These are phyloP conservation scores for Calocybe indica DNA, from an alignment of 768 basidiomycete species.

Conservation along the genomic window DNA sequence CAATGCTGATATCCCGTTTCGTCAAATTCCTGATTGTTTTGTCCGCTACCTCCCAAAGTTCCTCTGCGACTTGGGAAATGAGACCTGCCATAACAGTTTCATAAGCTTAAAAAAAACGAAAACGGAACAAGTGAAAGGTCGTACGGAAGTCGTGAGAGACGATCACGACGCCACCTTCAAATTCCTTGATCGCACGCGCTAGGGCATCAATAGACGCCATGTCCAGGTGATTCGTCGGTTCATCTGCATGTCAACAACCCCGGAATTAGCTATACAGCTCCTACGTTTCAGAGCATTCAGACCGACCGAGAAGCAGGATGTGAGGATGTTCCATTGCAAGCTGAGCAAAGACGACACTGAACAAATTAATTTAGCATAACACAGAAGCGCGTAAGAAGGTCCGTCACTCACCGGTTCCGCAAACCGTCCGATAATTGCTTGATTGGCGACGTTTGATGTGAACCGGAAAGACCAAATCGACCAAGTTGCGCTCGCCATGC, in stretches of 20 bases:
- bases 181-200: slow-evolving; percentile 92
- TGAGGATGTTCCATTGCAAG: slow-evolving; percentile 97
- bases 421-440: slow-evolving; percentile 93
- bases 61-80: slow-evolving; percentile 96
- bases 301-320: slow-evolving; percentile 76
- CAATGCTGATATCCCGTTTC: slow-evolving; percentile 84
- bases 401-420: slow-evolving; percentile 71
- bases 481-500: slow-evolving; percentile 95
- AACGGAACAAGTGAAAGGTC: slow-evolving; percentile 22
- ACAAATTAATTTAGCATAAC: slow-evolving; percentile 8
- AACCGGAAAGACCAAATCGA: slow-evolving; percentile 89
- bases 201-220: slow-evolving; percentile 98
- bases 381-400: neutral
- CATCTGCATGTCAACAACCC: slow-evolving; percentile 41
- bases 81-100: slow-evolving; percentile 48
- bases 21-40: slow-evolving; percentile 91
- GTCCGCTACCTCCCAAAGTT: slow-evolving; percentile 98
- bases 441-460: slow-evolving; percentile 93
- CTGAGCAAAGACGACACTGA: slow-evolving; percentile 91
- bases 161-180: slow-evolving; percentile 97
- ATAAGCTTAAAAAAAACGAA: slow-evolving; percentile 1
- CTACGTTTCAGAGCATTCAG: neutral
- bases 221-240: slow-evolving; percentile 96
- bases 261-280: neutral
- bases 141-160: slow-evolving; percentile 99